Conservation (phyloP, 2,329 filamentous ascomycete species). For the Aspergillus fructus region DNA sequence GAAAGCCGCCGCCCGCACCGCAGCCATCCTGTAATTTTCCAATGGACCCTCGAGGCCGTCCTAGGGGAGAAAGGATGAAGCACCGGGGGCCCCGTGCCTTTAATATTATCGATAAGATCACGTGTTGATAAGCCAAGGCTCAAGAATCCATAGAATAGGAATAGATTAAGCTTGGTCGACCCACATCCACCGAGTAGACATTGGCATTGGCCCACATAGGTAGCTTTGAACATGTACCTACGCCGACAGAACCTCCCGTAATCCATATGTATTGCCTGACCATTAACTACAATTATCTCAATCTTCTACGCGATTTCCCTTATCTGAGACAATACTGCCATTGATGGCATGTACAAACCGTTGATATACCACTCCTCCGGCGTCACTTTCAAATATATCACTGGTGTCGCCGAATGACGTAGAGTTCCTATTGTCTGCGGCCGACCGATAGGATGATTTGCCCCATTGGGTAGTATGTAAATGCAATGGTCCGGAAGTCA, state of each 20-base stretch:
- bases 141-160: background rate
- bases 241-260: no score
- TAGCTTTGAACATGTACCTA: no score
- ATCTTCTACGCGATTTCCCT: background rate
- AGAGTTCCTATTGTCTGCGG: slow-evolving; percentile 18
- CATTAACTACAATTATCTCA: no score
- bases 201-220: background rate
- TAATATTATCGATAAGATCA: slow-evolving; percentile 16
- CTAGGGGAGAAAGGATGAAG: background rate
- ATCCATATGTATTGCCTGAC: no score
- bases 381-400: slow-evolving; percentile 25
- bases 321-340: slow-evolving; percentile 25
- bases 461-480: slow-evolving; percentile 31
- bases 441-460: slow-evolving; percentile 26
- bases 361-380: slow-evolving; percentile 21
- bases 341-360: slow-evolving; percentile 27
- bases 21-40: slow-evolving; percentile 17
- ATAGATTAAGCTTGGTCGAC: background rate
- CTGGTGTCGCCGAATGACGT: slow-evolving; percentile 30
- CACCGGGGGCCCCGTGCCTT: background rate
- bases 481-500: slow-evolving; percentile 35
- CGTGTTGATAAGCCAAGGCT: slow-evolving; percentile 17
- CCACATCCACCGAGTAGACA: background rate
- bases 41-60: slow-evolving; percentile 2
- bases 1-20: slow-evolving; percentile 10